Evolutionary conservation across 2,329 filamentous ascomycete genomes (phyloP), one percentile per base, ranked within the genome.

Genomic region (Keithomyces neogunnii): DNA sequence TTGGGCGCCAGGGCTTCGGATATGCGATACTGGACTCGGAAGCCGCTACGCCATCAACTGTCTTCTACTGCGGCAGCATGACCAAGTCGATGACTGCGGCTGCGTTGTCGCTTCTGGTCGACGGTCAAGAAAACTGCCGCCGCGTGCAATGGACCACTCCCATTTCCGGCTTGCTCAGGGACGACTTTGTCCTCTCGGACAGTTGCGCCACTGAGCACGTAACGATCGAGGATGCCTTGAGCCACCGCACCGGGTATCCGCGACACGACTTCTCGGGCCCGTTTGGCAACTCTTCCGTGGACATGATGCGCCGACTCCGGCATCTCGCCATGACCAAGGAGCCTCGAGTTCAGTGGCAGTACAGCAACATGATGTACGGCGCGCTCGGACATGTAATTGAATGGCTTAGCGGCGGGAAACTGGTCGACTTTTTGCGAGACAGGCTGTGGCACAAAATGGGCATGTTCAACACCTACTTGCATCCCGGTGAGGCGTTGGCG

Each of bases 81-180:
- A 78, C 76, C 36, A 81, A 81, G 57, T 73, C 75, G 1, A 69
- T 77, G 51, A 77, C 73, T 0, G 72, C 76, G 4, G 75, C 75
- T 1, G 68, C 69, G 0, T 56, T 80, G 4, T 70, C 73, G 1
- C 59, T 77, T 2, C 65, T 80, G 2, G 63, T 80, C 2, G 70
- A 73, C 31, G 65, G 73, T 8, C 63, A 71, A 9, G 62, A 67
- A 13, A 65, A 69, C 9, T 66, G 73, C 45, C 61, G 69, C 4
- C 62, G 65, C 13, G 60, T 77, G 2, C 60, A 68, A 48, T 80
- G 74, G 73, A 60, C 65, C 2, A 71, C 73, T 0, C 68, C 69
- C 1, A 66, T 80, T 32, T 69, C 66, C 1, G 56, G 58, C 19
- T 56, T 79, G 0, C 63, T 79, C 1, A 67, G 66, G 2, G 69